phyloP scores from a whole-genome alignment of 169 alveolate species.

The Plasmodium sp. region DNA sequence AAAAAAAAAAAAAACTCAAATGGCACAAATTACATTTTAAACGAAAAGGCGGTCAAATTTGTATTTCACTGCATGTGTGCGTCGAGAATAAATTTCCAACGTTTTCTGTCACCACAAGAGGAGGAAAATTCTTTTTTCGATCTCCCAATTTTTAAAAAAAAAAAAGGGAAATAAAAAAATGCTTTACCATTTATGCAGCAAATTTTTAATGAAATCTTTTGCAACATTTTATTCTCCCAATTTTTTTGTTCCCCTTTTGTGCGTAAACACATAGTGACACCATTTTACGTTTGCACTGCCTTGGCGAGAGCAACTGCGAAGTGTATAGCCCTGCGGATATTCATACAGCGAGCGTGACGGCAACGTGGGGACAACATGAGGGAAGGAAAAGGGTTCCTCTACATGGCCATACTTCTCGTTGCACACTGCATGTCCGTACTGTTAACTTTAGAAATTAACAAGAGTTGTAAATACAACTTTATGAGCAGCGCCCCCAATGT shows the following conservation, averaged over 20 bases:
- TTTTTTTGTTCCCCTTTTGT: neutral
- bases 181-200: neutral
- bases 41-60: neutral
- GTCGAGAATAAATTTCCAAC: neutral
- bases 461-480: constrained; percentile 38
- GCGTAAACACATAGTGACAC: neutral
- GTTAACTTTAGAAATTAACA: constrained; percentile 16
- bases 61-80: neutral
- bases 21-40: neutral
- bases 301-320: neutral
- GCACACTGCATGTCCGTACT: neutral
- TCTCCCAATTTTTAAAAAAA: neutral
- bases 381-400: constrained; percentile 29
- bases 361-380: neutral
- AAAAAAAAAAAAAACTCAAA: neutral
- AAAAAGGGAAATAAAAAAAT: neutral
- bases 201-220: neutral
- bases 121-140: neutral
- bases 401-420: neutral
- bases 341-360: neutral
- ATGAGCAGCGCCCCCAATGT: constrained; percentile 13
- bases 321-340: neutral
- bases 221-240: neutral
- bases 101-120: neutral
- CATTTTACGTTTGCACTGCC: neutral